Percentiles rank a stretch among this genome's conserved stretches.
phyloP scores from a whole-genome alignment of 768 basidiomycete genomes.

The Lactarius akahatsu region DNA sequence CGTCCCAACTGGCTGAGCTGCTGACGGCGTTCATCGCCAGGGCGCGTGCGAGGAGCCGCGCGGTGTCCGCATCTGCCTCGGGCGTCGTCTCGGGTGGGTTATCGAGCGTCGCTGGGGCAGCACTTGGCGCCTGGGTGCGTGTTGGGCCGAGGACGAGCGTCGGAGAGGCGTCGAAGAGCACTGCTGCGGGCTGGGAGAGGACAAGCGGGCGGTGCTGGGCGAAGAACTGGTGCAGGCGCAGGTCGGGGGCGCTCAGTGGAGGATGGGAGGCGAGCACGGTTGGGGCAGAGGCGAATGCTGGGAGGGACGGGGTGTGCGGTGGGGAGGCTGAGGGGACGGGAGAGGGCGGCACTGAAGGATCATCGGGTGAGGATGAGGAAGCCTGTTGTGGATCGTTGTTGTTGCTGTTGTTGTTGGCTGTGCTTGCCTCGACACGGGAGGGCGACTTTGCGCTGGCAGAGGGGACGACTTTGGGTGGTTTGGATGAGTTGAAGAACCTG shows the following conservation, averaged over 20 bases:
- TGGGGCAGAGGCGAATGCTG: conserved; percentile 11
- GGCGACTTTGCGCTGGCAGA: conserved; percentile 34
- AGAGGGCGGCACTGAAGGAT: conserved; percentile 9
- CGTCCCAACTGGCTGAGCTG: conserved; percentile 65
- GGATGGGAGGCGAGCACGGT: conserved; percentile 46
- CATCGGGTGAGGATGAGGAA: conserved; percentile 12
- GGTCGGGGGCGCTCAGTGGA: conserved; percentile 60
- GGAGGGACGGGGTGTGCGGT: conserved; percentile 1
- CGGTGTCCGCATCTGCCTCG: conserved; percentile 78
- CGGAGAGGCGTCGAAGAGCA: conserved; percentile 46
- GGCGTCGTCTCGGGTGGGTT: conserved; percentile 51
- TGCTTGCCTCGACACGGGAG: conserved; percentile 44
- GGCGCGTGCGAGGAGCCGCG: conserved; percentile 74
- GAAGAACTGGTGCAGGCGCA: conserved; percentile 84
- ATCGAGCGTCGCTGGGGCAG: conserved; percentile 35
- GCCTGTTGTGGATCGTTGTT: conserved; percentile 16
- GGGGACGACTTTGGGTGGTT: conserved; percentile 53
- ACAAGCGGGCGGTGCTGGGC: conserved; percentile 76
- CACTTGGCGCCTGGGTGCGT: conserved; percentile 8
- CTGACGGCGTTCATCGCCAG: conserved; percentile 67
- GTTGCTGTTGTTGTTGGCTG: conserved; percentile 31
- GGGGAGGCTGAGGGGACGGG: not conserved
- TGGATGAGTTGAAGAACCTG: conserved; percentile 72
- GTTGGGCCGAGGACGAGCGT: conserved; percentile 15
- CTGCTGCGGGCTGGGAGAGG: conserved; percentile 57